Evolutionary conservation across 306 rosid species (phyloP), one percentile per base, ranked within the genome.

Genomic region (Quercus wislizeni): DNA sequence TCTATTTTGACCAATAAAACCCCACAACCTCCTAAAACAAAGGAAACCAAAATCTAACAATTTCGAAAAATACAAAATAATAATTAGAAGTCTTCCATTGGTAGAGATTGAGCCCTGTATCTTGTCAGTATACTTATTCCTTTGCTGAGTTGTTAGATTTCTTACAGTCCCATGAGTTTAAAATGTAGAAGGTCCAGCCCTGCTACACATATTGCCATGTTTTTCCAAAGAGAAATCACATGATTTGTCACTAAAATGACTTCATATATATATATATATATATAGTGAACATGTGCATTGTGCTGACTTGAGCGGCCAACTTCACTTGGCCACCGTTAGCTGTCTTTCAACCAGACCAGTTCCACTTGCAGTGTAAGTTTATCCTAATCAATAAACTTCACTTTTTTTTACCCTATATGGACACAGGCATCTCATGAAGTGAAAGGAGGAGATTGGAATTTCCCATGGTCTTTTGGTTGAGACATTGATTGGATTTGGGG

Each of bases 371-470:
- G 19, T 63, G 8, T 28, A 15, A 63, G 72, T 67, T 33, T 17
- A 33, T 35, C 19, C 17, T 33, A 5, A 10, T 67, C 72, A 67
- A 63, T 33, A 11, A n/a, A 35, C 27, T 68, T 65, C 52, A 19
- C 7, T 13, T 10, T 31, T 10, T 68, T 19, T 10, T 68, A 59
- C 52, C 67, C 54, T 62, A 30, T 38, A 10, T 20, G 79, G 77
- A 43, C 79, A 81, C 85, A 92, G 89, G 86, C 30, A 81, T 76
- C 88, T 51, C 77, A 87, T 78, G 79, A 74, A 81, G 68, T 75
- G 86, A 75, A 33, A 79, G 12, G 81, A 67, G 83, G 71, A 76
- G 82, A 77, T 59, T 76, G 81, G 61, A 27, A 71, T 65, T 65
- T 76, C 82, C 55, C 74, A 27, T 38, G 43, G 74, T 74, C 49